Evolutionary conservation across 495 filamentous ascomycete species (phyloP).

Genomic region (Penicilliopsis zonata): DNA sequence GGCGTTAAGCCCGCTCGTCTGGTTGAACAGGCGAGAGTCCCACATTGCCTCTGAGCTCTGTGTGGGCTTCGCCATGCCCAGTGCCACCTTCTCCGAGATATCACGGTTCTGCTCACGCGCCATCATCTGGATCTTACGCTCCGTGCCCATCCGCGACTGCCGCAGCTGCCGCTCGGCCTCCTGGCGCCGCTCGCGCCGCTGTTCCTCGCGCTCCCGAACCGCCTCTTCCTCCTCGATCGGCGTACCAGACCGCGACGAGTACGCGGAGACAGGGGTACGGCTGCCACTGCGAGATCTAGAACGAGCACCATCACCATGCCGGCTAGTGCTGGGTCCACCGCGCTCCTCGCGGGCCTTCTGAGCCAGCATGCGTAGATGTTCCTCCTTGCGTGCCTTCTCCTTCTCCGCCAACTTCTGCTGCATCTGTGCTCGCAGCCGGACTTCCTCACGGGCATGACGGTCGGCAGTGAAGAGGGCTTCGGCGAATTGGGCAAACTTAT

Average conservation of each 20-base stretch:
- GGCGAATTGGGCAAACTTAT: constrained; percentile 95
- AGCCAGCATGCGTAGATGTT: constrained; percentile 77
- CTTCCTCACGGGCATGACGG: constrained; percentile 88
- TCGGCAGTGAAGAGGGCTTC: constrained; percentile 93
- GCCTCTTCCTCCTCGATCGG: constrained; percentile 55
- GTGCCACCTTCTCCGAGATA: constrained; percentile 93
- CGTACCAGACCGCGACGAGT: constrained; percentile 42
- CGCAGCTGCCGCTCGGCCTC: constrained; percentile 83
- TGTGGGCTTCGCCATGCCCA: constrained; percentile 91
- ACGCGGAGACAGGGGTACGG: constrained; percentile 43
- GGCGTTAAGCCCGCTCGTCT: constrained; percentile 71
- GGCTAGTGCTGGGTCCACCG: constrained; percentile 32
- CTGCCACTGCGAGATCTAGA: constrained; percentile 35
- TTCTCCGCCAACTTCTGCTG: constrained; percentile 95
- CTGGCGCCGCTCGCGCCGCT: constrained; percentile 63
- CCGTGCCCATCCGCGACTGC: constrained; percentile 91
- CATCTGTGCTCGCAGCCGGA: constrained; percentile 84
- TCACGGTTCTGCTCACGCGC: constrained; percentile 94
- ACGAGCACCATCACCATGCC: constrained; percentile 28
- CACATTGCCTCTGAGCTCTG: constrained; percentile 87
- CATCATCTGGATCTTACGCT: constrained; percentile 79
- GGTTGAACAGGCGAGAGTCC: constrained; percentile 92
- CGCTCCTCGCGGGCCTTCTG: constrained; percentile 84
- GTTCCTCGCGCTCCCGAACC: constrained; percentile 59
- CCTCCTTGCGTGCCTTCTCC: constrained; percentile 88